Conservation (phyloP, 768 basidiomycete genomes). For the Phaeolepiota aurea region DNA sequence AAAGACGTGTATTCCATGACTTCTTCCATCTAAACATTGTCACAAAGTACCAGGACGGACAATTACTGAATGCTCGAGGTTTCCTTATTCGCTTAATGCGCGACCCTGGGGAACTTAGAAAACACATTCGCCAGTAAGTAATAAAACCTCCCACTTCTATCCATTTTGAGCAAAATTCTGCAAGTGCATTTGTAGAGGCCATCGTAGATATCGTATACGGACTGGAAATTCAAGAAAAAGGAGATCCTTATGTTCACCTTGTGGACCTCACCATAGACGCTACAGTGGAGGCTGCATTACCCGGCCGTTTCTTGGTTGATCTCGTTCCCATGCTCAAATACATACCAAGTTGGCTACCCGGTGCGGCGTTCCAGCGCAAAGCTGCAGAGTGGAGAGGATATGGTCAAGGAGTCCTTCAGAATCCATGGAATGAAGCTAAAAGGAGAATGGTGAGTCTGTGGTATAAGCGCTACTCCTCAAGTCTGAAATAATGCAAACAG, state of each 20-base stretch:
- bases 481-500: constrained; percentile 2
- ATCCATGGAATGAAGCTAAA: constrained; percentile 15
- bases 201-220: constrained; percentile 23
- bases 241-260: constrained; percentile 27
- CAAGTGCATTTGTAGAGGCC: constrained; percentile 8
- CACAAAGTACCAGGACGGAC: constrained; percentile 9
- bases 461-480: too few species aligned
- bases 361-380: constrained; percentile 23
- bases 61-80: constrained; percentile 15
- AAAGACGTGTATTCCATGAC: constrained; percentile 17
- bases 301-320: constrained; percentile 18
- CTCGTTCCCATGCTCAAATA: constrained; percentile 19
- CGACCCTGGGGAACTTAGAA: constrained; percentile 12
- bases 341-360: constrained; percentile 31
- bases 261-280: constrained; percentile 20
- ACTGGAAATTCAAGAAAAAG: constrained; percentile 16
- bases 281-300: constrained; percentile 13
- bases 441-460: constrained; percentile 5
- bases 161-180: constrained; percentile 2
- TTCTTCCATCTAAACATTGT: constrained; percentile 12
- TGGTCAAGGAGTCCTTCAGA: constrained; percentile 14
- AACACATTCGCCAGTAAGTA: constrained; percentile 19
- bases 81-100: constrained; percentile 19
- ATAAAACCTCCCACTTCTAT: not conserved
- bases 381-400: constrained; percentile 8